Evolutionary conservation across 2,329 filamentous ascomycete genomes (phyloP).

Genomic region (Phaeomoniella chlamydospora): DNA sequence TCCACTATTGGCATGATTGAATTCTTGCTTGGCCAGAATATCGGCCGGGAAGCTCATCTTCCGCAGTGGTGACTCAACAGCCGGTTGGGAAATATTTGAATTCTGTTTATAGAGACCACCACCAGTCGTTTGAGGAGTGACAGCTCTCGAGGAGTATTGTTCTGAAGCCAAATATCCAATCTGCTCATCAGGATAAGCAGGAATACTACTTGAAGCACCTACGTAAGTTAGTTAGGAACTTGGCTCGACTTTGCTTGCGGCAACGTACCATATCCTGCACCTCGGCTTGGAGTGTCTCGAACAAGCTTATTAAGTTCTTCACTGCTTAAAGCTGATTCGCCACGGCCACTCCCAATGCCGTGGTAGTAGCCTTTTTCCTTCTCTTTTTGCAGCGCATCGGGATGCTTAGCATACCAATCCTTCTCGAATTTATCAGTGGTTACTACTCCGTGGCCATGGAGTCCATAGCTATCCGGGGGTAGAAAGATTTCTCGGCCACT

Average conservation of each 20-base stretch:
- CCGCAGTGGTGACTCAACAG: slow-evolving; percentile 36
- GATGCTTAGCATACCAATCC: slow-evolving; percentile 86
- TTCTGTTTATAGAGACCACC: slow-evolving; percentile 23
- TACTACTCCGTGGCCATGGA: slow-evolving; percentile 72
- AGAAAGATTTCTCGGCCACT: slow-evolving; percentile 57
- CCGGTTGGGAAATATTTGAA: slow-evolving; percentile 28
- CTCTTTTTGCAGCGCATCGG: slow-evolving; percentile 60
- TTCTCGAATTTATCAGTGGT: slow-evolving; percentile 73
- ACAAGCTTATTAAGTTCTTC: slow-evolving; percentile 86
- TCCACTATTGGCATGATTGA: slow-evolving; percentile 9
- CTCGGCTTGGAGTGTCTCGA: slow-evolving; percentile 45
- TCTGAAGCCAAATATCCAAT: slow-evolving; percentile 79
- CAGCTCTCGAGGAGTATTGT: slow-evolving; percentile 63
- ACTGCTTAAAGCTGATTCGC: slow-evolving; percentile 75
- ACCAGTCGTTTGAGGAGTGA: slow-evolving; percentile 46
- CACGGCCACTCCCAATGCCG: slow-evolving; percentile 42
- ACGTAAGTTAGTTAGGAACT: too few relatives aligned
- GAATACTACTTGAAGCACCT: slow-evolving; percentile 6
- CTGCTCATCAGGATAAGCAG: slow-evolving; percentile 74
- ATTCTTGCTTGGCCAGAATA: slow-evolving; percentile 9
- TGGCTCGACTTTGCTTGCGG: too few relatives aligned
- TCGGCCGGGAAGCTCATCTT: slow-evolving; percentile 33
- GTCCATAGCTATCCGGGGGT: slow-evolving; percentile 81
- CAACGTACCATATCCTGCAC: slow-evolving; percentile 36
- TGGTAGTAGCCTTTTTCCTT: slow-evolving; percentile 50